These are phyloP conservation scores for Carex littledalei DNA, from an alignment of 176 grass and related monocot species.

Conservation along the genomic window DNA sequence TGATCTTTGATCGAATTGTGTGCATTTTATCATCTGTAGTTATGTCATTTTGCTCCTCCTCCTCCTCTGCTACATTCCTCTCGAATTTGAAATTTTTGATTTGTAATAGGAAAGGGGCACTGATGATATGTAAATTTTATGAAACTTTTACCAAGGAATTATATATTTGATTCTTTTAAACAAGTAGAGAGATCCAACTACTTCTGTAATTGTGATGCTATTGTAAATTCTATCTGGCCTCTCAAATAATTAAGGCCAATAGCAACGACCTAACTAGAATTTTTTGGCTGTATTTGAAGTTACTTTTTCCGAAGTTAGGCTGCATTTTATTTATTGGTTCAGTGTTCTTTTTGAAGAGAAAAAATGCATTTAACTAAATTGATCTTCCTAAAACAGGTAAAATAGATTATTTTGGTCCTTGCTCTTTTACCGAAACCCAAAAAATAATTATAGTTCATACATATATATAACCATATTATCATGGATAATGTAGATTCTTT, in stretches of 20 bases:
- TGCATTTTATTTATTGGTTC: not conserved
- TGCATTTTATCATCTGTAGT: not conserved
- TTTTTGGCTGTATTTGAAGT: not conserved
- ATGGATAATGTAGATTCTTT: not conserved
- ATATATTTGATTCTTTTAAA: not conserved
- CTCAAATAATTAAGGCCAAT: not conserved
- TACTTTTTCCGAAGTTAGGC: not conserved
- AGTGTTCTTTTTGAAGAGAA: not conserved
- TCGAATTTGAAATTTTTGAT: not conserved
- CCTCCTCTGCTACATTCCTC: not conserved
- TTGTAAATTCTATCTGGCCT: not conserved
- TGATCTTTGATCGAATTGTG: not conserved
- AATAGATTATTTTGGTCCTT: not conserved
- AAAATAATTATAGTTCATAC: not conserved
- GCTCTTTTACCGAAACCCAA: not conserved
- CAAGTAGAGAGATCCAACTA: not conserved
- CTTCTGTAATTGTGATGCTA: not conserved
- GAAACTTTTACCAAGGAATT: not conserved
- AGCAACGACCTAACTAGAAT: not conserved
- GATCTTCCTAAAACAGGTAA: not conserved
- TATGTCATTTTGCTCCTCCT: not conserved
- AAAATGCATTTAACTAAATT: not conserved
- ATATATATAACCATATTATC: not conserved
- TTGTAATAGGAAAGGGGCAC: not conserved
- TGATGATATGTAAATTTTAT: not conserved